Base-by-base conservation (phyloP, 176 grass and related monocot genomes). In the Aegilops bicornis region DNA sequence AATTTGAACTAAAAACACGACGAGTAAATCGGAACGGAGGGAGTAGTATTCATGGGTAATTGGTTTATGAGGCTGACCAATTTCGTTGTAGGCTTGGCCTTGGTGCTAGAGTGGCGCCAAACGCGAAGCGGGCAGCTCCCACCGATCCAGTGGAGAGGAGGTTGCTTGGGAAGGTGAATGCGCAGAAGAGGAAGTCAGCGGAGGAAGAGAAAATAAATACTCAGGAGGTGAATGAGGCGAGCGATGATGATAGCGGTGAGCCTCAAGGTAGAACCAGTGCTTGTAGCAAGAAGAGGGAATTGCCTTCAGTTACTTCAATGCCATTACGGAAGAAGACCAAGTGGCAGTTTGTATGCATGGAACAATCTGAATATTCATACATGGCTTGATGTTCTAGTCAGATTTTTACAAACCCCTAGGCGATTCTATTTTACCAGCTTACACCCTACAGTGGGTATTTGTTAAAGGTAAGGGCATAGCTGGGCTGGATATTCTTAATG, bases 231-330 rank as follows among this genome's bases (percentile, higher is more conserved):
- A 81, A 89, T 82, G 83, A 87, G 37, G 1, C 12, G 59, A 87
- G 62, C 5, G 86, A 95, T 29, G 89, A 88, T 50, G 93, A 97
- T 52, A 69, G 73, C 9, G 81, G 59, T 66, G 93, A 95, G 69
- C 35, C 93, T 71, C 91, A 95, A 82, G 95, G 95, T 79, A 97
- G 92, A 89, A 97, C 88, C 65, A 82, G 78, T 86, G 93, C 89
- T 56, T 93, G 92, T 35, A 81, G 40, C 50, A 98, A 98, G 85
- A 98, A 91, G 84, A 92, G 45, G 79, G 3, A 67, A 7, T 50
- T 88, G 83, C 91, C 85, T 89, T 65, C 62, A 11, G 5, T 79
- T 88, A 76, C 77, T 65, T 65, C 89, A 52, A 27, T 80, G 76
- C 37, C 78, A 24, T 65, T 74, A 65, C 79, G 59, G 56, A 94